Evolutionary conservation across 1,139 yeast genomes (phyloP), one percentile per base, ranked within the genome.

Genomic region (Yamadazyma songkhlaensis): DNA sequence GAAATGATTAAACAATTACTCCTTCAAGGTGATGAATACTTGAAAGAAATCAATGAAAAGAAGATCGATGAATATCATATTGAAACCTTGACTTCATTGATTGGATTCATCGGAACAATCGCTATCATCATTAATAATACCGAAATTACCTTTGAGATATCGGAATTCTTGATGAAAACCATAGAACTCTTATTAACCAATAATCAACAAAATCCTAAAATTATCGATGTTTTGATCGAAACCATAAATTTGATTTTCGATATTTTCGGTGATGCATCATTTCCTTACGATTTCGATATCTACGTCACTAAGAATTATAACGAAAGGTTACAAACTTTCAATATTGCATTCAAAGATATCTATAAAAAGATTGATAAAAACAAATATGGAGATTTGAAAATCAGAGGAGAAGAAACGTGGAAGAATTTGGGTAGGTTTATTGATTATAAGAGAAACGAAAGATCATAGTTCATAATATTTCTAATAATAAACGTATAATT

Each of bases 251-350:
- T 77, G 7, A 52, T 89, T 8, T 88, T 79, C 58, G 96, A 88
- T 44, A 67, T 89, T 6, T 92, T 84, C 59, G 87, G 85, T n/a
- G 97, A 92, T 60, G 69, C 67, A 20, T 70, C 65, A 24, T 84
- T 68, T 50, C 71, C 67, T 11, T 90, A 87, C 53, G 95, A 89
- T 56, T 59, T 56, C 25, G 78, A 79, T 10, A 75, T 87, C 2
- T 89, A 82, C 57, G 87, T 85, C 29, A 55, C 67, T 11, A 73
- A 73, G 13, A 67, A 71, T n/a, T 77, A 79, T 50, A 54, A 77
- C 25, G 42, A 51, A 1, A 57, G 62, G 24, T 67, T 89, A 36
- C 57, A 55, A 36, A 59, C 56, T 3, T 56, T 72, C 25, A 70
- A 79, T 35, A 76, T 81, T 6, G 60, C 62, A 22, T 64, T 83